Evolutionary conservation across 768 basidiomycete species (phyloP).

Genomic region (Mrakia blollopis): DNA sequence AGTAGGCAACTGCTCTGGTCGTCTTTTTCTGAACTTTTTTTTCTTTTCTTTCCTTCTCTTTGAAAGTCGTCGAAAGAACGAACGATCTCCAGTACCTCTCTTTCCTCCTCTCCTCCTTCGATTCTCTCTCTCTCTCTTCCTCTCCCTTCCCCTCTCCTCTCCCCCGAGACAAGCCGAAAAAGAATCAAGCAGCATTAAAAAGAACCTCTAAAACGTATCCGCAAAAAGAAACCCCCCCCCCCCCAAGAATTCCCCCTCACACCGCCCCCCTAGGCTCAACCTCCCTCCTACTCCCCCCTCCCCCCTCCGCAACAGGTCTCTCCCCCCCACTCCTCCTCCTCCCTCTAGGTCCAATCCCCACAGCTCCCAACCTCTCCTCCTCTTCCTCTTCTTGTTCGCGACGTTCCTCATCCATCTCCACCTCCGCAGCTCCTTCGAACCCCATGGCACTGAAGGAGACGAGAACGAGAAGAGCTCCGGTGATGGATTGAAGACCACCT

Average conservation of each 20-base stretch:
- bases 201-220: not conserved
- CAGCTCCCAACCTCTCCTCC: not conserved
- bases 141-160: no score
- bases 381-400: not conserved
- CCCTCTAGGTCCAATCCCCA: not conserved
- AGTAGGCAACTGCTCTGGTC: no score
- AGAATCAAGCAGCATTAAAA: no score
- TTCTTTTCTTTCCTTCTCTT: no score
- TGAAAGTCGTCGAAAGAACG: no score
- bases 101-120: no score
- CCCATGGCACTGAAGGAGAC: constrained; percentile 72
- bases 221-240: not conserved
- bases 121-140: no score
- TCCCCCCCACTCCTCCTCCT: constrained; percentile 9
- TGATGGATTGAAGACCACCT: constrained; percentile 56
- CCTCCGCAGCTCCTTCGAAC: constrained; percentile 37
- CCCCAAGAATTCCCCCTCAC: not conserved
- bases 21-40: no score
- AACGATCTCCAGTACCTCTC: no score
- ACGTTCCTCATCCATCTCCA: constrained; percentile 4
- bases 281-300: constrained; percentile 8
- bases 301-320: not conserved
- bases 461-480: constrained; percentile 73
- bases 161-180: no score
- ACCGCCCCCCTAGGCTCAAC: not conserved